These are phyloP conservation scores for Rhododendron molle DNA, from an alignment of 148 eudicot species.

Conservation along the genomic window DNA sequence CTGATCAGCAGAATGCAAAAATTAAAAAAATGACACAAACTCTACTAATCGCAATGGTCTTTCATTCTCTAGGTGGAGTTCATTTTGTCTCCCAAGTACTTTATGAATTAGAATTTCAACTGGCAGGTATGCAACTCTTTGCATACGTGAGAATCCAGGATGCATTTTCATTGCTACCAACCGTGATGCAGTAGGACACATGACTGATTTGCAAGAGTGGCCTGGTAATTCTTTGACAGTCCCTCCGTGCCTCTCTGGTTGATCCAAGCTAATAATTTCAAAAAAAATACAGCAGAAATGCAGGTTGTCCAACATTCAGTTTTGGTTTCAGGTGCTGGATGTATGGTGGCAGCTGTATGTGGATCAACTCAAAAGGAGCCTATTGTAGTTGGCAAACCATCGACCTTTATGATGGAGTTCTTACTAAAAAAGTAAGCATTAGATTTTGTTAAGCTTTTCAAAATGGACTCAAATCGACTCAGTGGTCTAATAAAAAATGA, in stretches of 20 bases:
- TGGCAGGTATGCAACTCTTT: constrained; percentile 86
- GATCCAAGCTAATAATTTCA: neutral
- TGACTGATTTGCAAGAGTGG: constrained; percentile 96
- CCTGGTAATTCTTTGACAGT: constrained; percentile 50
- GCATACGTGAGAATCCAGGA: constrained; percentile 94
- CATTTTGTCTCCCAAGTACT: neutral
- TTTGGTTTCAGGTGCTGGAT: constrained; percentile 74
- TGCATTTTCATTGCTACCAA: constrained; percentile 94
- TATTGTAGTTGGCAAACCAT: constrained; percentile 87
- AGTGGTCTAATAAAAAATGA: neutral
- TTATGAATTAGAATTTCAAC: neutral
- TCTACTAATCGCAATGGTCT: neutral
- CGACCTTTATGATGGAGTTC: constrained; percentile 83
- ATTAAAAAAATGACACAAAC: neutral
- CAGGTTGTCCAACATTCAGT: neutral
- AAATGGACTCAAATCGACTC: neutral
- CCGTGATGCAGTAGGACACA: constrained; percentile 84
- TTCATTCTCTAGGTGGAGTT: neutral
- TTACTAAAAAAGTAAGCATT: constrained; percentile 60
- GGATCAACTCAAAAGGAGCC: constrained; percentile 87
- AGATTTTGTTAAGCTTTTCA: neutral
- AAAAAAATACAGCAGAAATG: neutral
- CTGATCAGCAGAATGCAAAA: neutral
- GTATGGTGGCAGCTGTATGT: constrained; percentile 94
- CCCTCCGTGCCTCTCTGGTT: neutral